Evolutionary conservation across 202 grass and related monocot species (phyloP), one percentile per base, ranked within the genome.

Genomic region (Alloteropsis angusta): DNA sequence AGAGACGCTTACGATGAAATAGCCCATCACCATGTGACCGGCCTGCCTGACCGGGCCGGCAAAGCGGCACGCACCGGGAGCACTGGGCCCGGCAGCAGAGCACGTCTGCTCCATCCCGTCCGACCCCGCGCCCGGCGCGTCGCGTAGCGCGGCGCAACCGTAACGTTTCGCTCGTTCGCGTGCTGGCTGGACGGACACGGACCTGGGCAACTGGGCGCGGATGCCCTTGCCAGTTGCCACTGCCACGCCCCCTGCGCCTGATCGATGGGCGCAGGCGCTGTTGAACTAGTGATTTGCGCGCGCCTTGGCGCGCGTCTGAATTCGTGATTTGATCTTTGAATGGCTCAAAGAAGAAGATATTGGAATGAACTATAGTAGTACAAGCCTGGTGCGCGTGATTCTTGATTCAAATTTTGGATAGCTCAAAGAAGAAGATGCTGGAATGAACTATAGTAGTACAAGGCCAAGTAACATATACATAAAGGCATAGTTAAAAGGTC

Each of bases 11-110:
- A 44, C 65, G 38, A 6, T 7, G 30, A 26, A 30, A 1, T 1
- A 14, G 45, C 62, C 9, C 65, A 68, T 65, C 47, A 12, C 58
- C 74, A 67, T 75, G 86, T 69, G 86, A 84, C 43, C 3, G 47
- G 47, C 7, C 48, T 21, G 61, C 37, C 41, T 23, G 64, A 14
- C 23, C 65, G 15, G 65, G 6, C 42, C 65, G 42, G 43, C 66
- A 50, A 50, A 65, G 44, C n/a, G 17, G 38, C 72, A n/a, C 7
- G 35, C 50, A 17, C 41, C 64, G 13, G 22, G 9, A n/a, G 53
- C 52, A 41, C 11, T 13, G 32, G 4, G 36, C 52, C 6, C 35
- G 35, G 35, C 5, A 4, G 14, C 52, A 36, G 8, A 71, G 43
- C n/a, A 23, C 36, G 16, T 47, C 43, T 17, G 66, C 66, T 34